Conservation (phyloP, 805 yeast genomes). For the Phaffomyces antillensis region DNA sequence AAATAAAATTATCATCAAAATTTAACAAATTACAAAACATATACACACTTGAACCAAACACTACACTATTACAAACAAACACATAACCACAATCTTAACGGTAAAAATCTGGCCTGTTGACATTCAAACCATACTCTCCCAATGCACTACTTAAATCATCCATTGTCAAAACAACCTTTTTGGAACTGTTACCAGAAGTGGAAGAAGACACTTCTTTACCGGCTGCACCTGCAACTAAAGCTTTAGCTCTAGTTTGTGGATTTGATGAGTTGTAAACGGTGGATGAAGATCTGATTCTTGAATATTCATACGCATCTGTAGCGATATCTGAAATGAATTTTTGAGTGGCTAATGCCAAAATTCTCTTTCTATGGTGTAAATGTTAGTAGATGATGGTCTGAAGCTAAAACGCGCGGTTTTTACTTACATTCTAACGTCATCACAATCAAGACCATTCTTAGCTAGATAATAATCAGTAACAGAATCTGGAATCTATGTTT, state of each 20-base stretch:
- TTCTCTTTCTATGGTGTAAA: constrained; percentile 29
- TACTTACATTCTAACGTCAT: constrained; percentile 53
- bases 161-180: constrained; percentile 83
- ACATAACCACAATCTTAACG: constrained; percentile 37
- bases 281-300: constrained; percentile 82
- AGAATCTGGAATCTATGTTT: constrained; percentile 71
- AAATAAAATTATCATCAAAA: no score
- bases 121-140: constrained; percentile 86
- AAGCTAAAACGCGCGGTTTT: no score
- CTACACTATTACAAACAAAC: background rate
- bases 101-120: constrained; percentile 89
- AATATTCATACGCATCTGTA: constrained; percentile 92
- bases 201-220: constrained; percentile 29
- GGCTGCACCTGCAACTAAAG: constrained; percentile 57
- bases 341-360: constrained; percentile 92
- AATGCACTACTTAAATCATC: constrained; percentile 90
- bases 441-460: constrained; percentile 76
- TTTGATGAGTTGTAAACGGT: constrained; percentile 81
- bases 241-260: constrained; percentile 81
- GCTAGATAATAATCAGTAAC: constrained; percentile 89
- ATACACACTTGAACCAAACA: background rate
- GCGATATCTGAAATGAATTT: constrained; percentile 92
- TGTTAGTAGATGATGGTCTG: background rate
- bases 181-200: constrained; percentile 41
- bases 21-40: background rate